Conservation (phyloP, 208 protist genomes). For the Trypanosoma avium region DNA sequence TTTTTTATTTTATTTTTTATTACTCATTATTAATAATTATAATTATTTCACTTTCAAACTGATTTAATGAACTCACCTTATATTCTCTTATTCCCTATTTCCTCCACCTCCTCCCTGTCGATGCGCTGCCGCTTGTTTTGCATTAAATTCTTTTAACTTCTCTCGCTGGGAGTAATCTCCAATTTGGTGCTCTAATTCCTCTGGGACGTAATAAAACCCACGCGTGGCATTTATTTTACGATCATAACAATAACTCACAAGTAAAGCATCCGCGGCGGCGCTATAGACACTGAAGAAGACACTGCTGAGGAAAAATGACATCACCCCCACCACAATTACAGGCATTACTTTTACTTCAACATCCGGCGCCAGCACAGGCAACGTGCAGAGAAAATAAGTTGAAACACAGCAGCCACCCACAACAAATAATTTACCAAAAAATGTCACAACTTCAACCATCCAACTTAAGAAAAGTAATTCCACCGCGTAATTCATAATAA, state of each 20-base stretch:
- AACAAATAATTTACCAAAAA: conserved; percentile 56
- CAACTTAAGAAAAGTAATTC: conserved; percentile 25
- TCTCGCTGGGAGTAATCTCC: conserved; percentile 23
- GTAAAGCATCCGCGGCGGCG: conserved; percentile 41
- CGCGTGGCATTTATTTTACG: conserved; percentile 17
- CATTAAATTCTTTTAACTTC: conserved; percentile 1
- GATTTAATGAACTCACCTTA: too few relatives aligned
- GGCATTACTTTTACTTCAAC: conserved; percentile 25
- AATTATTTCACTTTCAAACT: too few relatives aligned
- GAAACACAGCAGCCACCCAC: conserved; percentile 23
- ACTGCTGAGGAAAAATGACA: conserved; percentile 42
- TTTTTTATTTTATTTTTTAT: too few relatives aligned
- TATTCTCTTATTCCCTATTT: too few relatives aligned
- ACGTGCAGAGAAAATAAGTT: conserved; percentile 27
- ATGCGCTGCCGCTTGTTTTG: conserved; percentile 17
- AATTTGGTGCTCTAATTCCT: conserved; percentile 26
- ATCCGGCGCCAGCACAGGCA: conserved; percentile 13
- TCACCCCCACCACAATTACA: conserved; percentile 41
- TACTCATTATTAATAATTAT: conserved; percentile 7
- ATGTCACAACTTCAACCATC: conserved; percentile 35
- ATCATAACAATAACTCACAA: conserved; percentile 78
- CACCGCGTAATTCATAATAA: conserved; percentile 47
- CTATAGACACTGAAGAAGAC: conserved; percentile 68
- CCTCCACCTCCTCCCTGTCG: not conserved
- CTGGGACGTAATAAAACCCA: conserved; percentile 30